A percentile compares a stretch with the other conserved stretches of the same genome.
phyloP scores from a whole-genome alignment of 768 basidiomycete species.

The Suillus variegatus region DNA sequence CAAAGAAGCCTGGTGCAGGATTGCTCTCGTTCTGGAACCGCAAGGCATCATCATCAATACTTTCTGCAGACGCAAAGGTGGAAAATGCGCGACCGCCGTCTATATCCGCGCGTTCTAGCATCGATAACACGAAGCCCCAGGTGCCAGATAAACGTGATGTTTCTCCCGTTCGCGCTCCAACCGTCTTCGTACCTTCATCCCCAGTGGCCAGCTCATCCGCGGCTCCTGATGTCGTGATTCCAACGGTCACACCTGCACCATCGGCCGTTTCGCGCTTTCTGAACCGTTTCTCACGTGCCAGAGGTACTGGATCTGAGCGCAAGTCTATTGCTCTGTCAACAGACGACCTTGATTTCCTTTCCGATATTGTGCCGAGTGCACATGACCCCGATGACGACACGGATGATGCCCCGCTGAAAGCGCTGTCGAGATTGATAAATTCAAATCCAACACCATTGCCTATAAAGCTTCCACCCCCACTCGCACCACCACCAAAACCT shows the following conservation, averaged over 20 bases:
- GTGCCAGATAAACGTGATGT: slow-evolving; percentile 13
- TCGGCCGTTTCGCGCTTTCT: slow-evolving; percentile 87
- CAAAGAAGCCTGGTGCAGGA: slow-evolving; percentile 48
- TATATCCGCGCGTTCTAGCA: slow-evolving; percentile 28
- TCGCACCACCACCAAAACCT: slow-evolving; percentile 36
- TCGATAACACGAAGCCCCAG: slow-evolving; percentile 25
- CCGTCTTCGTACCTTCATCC: slow-evolving; percentile 7
- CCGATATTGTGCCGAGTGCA: slow-evolving; percentile 62
- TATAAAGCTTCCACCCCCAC: slow-evolving; percentile 47
- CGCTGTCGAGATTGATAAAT: slow-evolving; percentile 43
- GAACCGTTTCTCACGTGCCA: slow-evolving; percentile 65
- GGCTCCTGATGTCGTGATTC: slow-evolving; percentile 8
- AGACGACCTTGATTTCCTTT: slow-evolving; percentile 82
- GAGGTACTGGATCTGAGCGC: slow-evolving; percentile 36
- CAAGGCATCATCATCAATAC: slow-evolving; percentile 28
- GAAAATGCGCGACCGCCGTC: slow-evolving; percentile 25
- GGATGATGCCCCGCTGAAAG: slow-evolving; percentile 35
- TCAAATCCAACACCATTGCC: slow-evolving; percentile 42
- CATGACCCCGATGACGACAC: slow-evolving; percentile 41
- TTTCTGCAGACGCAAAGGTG: slow-evolving; percentile 20
- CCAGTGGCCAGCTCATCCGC: slow-evolving; percentile 8
- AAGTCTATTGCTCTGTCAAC: slow-evolving; percentile 71
- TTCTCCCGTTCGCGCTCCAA: slow-evolving; percentile 18
- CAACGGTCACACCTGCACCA: slow-evolving; percentile 33
- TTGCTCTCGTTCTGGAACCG: slow-evolving; percentile 78